A percentile compares a stretch with the other conserved stretches of the same genome.
phyloP scores from a whole-genome alignment of 2,329 filamentous ascomycete genomes.

The Lasiodiplodia sp. region DNA sequence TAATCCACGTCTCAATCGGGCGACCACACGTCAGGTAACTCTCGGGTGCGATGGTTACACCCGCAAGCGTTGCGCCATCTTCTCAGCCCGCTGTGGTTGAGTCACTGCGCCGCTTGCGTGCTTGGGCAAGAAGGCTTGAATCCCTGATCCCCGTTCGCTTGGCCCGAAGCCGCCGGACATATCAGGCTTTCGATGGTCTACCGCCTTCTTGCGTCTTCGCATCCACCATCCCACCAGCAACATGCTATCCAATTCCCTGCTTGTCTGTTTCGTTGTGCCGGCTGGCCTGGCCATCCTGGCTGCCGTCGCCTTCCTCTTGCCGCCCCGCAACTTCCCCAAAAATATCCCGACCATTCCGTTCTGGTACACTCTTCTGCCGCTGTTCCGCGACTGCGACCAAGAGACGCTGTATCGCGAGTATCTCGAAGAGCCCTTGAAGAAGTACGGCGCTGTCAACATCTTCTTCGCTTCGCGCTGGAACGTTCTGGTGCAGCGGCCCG shows the following conservation, averaged over 20 bases:
- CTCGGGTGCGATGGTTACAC: background rate
- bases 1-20: background rate
- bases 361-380: conserved; percentile 53
- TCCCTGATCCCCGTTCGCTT: background rate
- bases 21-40: background rate
- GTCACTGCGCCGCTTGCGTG: background rate
- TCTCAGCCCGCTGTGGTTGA: background rate
- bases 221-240: background rate
- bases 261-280: background rate
- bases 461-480: conserved; percentile 61
- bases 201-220: background rate
- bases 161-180: background rate
- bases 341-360: conserved; percentile 55
- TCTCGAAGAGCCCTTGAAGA: conserved; percentile 48
- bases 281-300: conserved; percentile 4
- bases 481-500: conserved; percentile 54
- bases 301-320: conserved; percentile 17
- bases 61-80: background rate
- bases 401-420: conserved; percentile 50
- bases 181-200: background rate
- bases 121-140: background rate
- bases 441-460: conserved; percentile 57
- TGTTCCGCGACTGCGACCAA: conserved; percentile 55
- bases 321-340: conserved; percentile 33
- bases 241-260: conserved; percentile 11